Evolutionary conservation across 805 yeast genomes (phyloP).

Genomic region (Candida berthetii): DNA sequence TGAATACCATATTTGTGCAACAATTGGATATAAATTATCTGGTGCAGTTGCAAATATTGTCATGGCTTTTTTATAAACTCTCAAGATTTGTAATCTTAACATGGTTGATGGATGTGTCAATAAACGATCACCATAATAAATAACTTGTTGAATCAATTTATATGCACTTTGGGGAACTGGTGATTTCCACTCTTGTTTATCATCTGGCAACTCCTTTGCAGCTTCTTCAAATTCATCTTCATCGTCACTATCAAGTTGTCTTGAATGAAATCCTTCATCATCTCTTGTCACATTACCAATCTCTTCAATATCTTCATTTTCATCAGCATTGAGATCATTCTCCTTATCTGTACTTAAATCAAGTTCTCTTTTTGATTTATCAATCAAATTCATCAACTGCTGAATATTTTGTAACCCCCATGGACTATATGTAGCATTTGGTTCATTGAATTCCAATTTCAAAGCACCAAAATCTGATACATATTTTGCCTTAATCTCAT

Average conservation of each 20-base stretch:
- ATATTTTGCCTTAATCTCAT: slow-evolving; percentile 36
- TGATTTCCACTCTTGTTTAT: slow-evolving; percentile 49
- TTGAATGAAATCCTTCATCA: slow-evolving; percentile 8
- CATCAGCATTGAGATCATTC: slow-evolving; percentile 26
- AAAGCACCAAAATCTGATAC: slow-evolving; percentile 18
- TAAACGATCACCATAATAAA: slow-evolving; percentile 62
- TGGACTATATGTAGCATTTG: slow-evolving; percentile 31
- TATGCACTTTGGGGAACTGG: slow-evolving; percentile 61
- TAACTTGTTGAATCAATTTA: slow-evolving; percentile 49
- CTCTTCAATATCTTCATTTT: slow-evolving; percentile 22
- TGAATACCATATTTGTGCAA: slow-evolving; percentile 50
- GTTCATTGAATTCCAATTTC: slow-evolving; percentile 14
- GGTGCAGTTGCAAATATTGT: slow-evolving; percentile 50
- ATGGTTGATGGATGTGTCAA: slow-evolving; percentile 60
- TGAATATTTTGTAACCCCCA: slow-evolving; percentile 51
- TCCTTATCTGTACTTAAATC: slow-evolving; percentile 30
- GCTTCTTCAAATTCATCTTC: slow-evolving; percentile 15
- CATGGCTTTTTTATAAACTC: slow-evolving; percentile 34
- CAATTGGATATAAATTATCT: slow-evolving; percentile 38
- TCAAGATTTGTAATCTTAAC: slow-evolving; percentile 51
- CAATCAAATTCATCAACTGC: slow-evolving; percentile 39
- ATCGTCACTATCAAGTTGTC: slow-evolving; percentile 7
- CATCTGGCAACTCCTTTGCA: slow-evolving; percentile 9
- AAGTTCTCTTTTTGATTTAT: slow-evolving; percentile 24
- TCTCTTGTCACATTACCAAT: slow-evolving; percentile 21